Base-by-base conservation (phyloP, 2,329 filamentous ascomycete genomes). In the Aspergillus udagawae region DNA sequence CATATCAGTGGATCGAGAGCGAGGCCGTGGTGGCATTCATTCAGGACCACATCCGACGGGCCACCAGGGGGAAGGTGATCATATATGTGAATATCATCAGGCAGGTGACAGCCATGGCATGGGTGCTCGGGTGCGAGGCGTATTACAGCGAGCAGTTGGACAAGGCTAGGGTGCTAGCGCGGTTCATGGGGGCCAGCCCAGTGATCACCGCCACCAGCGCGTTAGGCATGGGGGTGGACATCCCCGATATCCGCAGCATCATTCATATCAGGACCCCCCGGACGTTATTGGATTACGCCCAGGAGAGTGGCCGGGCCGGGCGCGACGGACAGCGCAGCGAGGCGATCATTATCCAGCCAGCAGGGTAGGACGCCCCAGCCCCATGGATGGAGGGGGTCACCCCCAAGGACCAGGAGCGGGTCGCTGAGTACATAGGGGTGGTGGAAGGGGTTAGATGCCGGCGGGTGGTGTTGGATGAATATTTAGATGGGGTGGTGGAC, bases 171-270 rank as follows among this genome's bases (percentile, higher is more conserved):
- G 45, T 56, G 0, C 5, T 32, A 1, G 29, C 1, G 4, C 2
- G 1, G 4, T 32, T 32, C 1, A 32, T 12, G 4, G 29, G 29
- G 10, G 0, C 4, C 4, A 32, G 29, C 4, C 0, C 4, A 5
- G 29, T 32, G 1, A 49, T 60, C 1, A 29, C 48, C 0, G 53
- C 57, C 17, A 62, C 53, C 0, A 57, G 55, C 20, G 41, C 53
- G 5, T 48, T 62, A 12, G 58, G 55, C 0, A 55, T 62, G 14
- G 55, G 58, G 9, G 29, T 58, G 3, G 55, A 62, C 38, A 55
- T 60, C 20, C 55, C 58, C 20, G 48, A 62, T 35, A 60, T 62
- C 35, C 21, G 48, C 1, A 25, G n/a, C 28, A 47, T 62, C 4
- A 60, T 62, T 28, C 41, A 62, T 17, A 28, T 60, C 3, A 32